Percentiles rank a stretch among this genome's conserved stretches.
phyloP scores from a whole-genome alignment of 176 grass and related monocot species.

The Secale cereale region DNA sequence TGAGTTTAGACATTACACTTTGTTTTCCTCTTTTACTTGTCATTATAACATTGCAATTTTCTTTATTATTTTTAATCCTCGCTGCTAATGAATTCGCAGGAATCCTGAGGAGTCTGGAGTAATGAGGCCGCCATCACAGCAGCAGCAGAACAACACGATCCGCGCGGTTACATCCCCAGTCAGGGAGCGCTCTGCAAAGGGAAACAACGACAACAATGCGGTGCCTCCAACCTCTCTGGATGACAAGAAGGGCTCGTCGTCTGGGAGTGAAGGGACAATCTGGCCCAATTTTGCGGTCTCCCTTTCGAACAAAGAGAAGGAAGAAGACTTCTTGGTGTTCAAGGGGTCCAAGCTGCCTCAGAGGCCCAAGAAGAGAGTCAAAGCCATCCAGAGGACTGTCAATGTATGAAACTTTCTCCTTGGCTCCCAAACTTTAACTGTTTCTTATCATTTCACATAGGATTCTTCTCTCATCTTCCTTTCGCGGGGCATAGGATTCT shows the following conservation, averaged over 20 bases:
- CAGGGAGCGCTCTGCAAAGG: slow-evolving; percentile 29
- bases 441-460: slow-evolving; percentile 1
- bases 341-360: slow-evolving; percentile 97
- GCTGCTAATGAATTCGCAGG: slow-evolving; percentile 27
- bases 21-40: neutral
- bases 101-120: slow-evolving; percentile 53
- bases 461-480: neutral
- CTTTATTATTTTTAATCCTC: slow-evolving; percentile 21
- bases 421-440: slow-evolving; percentile 10
- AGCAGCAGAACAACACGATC: slow-evolving; percentile 48
- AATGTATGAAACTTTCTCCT: slow-evolving; percentile 54
- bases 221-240: slow-evolving; percentile 30
- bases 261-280: slow-evolving; percentile 62
- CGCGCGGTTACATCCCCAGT: slow-evolving; percentile 28
- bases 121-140: slow-evolving; percentile 47
- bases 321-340: slow-evolving; percentile 89
- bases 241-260: slow-evolving; percentile 73
- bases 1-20: neutral
- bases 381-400: slow-evolving; percentile 78
- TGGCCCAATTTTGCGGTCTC: slow-evolving; percentile 77
- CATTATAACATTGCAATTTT: slow-evolving; percentile 5
- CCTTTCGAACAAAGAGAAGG: slow-evolving; percentile 91
- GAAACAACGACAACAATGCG: slow-evolving; percentile 33
- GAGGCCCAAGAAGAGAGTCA: slow-evolving; percentile 93
- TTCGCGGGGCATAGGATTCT: slow-evolving; percentile 14